Evolutionary conservation across 768 basidiomycete genomes (phyloP).

Genomic region (Boletellus emodensis): DNA sequence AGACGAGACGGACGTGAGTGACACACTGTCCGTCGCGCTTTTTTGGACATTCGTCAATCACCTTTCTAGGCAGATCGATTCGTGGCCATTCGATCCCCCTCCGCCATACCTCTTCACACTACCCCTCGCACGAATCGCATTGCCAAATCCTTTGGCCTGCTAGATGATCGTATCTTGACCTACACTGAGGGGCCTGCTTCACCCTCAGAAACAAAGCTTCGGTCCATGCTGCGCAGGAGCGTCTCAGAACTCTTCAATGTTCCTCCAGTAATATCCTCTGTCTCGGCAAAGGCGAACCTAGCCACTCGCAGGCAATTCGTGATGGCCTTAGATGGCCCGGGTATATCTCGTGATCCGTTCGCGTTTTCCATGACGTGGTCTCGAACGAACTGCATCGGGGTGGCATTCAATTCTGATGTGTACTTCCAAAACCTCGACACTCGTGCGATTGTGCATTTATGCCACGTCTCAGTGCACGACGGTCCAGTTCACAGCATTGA

Average conservation of each 20-base stretch:
- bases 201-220: constrained; percentile 38
- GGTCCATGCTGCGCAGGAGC: constrained; percentile 48
- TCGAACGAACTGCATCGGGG: constrained; percentile 52
- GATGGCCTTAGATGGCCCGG: constrained; percentile 62
- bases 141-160: constrained; percentile 56
- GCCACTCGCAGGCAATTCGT: constrained; percentile 50
- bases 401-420: constrained; percentile 55
- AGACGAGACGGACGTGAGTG: constrained; percentile 29
- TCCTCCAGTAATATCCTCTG: constrained; percentile 28
- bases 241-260: constrained; percentile 47
- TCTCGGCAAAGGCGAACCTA: constrained; percentile 59
- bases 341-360: constrained; percentile 49
- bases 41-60: constrained; percentile 1
- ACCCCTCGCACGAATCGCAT: constrained; percentile 69
- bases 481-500: constrained; percentile 46
- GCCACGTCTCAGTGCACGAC: constrained; percentile 32
- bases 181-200: constrained; percentile 41
- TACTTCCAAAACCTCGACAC: constrained; percentile 62
- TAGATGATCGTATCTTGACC: constrained; percentile 52
- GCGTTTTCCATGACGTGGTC: constrained; percentile 65
- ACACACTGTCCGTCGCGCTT: not conserved
- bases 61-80: constrained; percentile 54
- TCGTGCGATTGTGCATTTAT: constrained; percentile 50
- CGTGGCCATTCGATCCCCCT: constrained; percentile 49
- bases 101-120: constrained; percentile 50